Evolutionary conservation across 2,329 filamentous ascomycete species (phyloP).

Genomic region (Didymella segeticola): DNA sequence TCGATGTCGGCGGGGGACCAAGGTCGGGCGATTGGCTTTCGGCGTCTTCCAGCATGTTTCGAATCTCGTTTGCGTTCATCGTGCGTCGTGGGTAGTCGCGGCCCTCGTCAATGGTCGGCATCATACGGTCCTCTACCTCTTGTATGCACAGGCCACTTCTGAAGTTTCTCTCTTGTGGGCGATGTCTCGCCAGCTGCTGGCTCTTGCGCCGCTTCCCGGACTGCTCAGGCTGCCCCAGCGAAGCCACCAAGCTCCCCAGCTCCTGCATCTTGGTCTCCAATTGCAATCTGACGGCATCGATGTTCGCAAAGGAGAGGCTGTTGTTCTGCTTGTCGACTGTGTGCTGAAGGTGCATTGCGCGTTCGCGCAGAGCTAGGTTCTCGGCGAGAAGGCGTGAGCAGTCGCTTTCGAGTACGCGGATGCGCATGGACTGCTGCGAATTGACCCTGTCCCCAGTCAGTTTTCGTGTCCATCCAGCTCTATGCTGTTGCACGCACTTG

Average conservation of each 20-base stretch:
- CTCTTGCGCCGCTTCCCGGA: conserved; percentile 52
- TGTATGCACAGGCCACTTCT: conserved; percentile 54
- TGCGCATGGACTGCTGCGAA: conserved; percentile 77
- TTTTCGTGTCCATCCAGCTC: not conserved
- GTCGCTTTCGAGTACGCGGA: conserved; percentile 78
- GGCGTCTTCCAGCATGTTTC: conserved; percentile 58
- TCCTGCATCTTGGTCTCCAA: conserved; percentile 76
- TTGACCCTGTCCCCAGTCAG: conserved; percentile 63
- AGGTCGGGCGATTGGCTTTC: conserved; percentile 71
- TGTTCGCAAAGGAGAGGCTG: conserved; percentile 68
- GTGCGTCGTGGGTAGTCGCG: conserved; percentile 72
- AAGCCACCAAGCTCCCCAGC: conserved; percentile 70
- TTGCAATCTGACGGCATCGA: conserved; percentile 71
- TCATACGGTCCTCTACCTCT: conserved; percentile 59
- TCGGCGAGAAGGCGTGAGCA: conserved; percentile 77
- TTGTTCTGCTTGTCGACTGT: conserved; percentile 68
- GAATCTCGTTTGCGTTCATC: conserved; percentile 69
- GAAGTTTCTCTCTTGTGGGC: conserved; percentile 63
- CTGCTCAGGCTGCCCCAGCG: conserved; percentile 60
- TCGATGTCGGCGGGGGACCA: conserved; percentile 63
- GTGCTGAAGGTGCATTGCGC: conserved; percentile 73
- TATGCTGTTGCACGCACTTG: conserved; percentile 44
- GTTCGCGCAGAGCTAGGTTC: conserved; percentile 74
- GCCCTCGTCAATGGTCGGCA: conserved; percentile 74
- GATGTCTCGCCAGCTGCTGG: conserved; percentile 55